These are phyloP conservation scores for Parietaria judaica DNA, from an alignment of 306 rosid species.

Conservation along the genomic window DNA sequence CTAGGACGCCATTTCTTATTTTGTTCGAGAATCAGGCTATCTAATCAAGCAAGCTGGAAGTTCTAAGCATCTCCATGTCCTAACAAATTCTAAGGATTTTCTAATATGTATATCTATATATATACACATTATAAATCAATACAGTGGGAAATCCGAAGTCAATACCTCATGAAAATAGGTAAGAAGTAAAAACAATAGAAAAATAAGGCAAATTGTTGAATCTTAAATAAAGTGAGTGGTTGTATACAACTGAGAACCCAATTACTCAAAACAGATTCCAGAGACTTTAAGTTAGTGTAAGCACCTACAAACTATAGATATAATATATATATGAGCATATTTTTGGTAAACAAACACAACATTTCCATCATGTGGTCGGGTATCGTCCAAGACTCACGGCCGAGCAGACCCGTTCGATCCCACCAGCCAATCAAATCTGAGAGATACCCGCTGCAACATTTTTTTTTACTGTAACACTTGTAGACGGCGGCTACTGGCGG, in stretches of 20 bases:
- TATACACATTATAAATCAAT: background rate
- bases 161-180: background rate
- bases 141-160: background rate
- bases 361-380: slow-evolving; percentile 17
- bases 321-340: slow-evolving; percentile 29
- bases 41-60: no score
- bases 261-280: slow-evolving; percentile 26
- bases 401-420: slow-evolving; percentile 29
- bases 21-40: no score
- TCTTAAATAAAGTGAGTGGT: slow-evolving; percentile 8
- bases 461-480: background rate
- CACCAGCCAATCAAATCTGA: slow-evolving; percentile 20
- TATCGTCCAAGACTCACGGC: slow-evolving; percentile 27
- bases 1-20: no score
- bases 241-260: slow-evolving; percentile 24
- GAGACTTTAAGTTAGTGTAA: slow-evolving; percentile 19
- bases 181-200: slow-evolving; percentile 6
- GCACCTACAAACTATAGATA: background rate
- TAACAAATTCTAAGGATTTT: no score
- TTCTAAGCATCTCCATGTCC: no score
- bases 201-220: slow-evolving; percentile 3
- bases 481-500: slow-evolving; percentile 24
- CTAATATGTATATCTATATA: no score
- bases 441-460: slow-evolving; percentile 19
- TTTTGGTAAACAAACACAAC: slow-evolving; percentile 23